Percentiles rank a stretch among this genome's conserved stretches.
These are phyloP conservation scores for Xanthoconium separans DNA, from an alignment of 1,284 basidiomycete species.

Conservation along the genomic window DNA sequence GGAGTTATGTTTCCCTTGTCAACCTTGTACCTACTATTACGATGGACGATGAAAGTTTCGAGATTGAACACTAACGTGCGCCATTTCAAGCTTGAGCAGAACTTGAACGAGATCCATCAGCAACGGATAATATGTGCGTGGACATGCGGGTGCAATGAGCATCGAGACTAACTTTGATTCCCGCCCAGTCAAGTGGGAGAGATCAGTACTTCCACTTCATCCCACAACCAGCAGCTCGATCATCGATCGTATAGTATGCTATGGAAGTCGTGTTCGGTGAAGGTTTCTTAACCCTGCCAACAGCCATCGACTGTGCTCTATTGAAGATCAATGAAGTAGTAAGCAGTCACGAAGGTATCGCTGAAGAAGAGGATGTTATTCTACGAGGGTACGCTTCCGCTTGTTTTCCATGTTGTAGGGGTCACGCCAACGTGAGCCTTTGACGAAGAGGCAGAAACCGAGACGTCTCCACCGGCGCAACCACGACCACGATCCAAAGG, in stretches of 20 bases:
- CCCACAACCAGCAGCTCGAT: conserved; percentile 70
- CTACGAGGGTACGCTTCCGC: conserved; percentile 57
- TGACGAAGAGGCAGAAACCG: conserved; percentile 11
- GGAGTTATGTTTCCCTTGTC: too few relatives aligned
- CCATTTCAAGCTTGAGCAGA: conserved; percentile 70
- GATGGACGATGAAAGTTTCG: conserved; percentile 32
- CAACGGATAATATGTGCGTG: conserved; percentile 76
- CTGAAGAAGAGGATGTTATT: conserved; percentile 73
- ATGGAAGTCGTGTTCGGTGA: not conserved
- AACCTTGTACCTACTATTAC: too few relatives aligned
- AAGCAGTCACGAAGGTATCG: conserved; percentile 72
- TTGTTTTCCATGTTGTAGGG: not conserved
- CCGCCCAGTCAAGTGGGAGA: conserved; percentile 74
- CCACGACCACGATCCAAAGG: conserved; percentile 45
- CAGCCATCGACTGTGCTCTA: conserved; percentile 77
- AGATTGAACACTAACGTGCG: conserved; percentile 18
- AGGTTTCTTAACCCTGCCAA: conserved; percentile 2
- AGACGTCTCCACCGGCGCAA: conserved; percentile 1
- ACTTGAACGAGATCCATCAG: conserved; percentile 77
- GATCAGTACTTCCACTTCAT: conserved; percentile 76
- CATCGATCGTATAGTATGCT: conserved; percentile 63
- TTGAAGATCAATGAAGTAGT: conserved; percentile 75
- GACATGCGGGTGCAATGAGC: not conserved
- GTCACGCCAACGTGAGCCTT: not conserved
- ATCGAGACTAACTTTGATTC: conserved; percentile 63